Evolutionary conservation across 352 stramenopile species (phyloP).

Genomic region (Pythium oligandrum): DNA sequence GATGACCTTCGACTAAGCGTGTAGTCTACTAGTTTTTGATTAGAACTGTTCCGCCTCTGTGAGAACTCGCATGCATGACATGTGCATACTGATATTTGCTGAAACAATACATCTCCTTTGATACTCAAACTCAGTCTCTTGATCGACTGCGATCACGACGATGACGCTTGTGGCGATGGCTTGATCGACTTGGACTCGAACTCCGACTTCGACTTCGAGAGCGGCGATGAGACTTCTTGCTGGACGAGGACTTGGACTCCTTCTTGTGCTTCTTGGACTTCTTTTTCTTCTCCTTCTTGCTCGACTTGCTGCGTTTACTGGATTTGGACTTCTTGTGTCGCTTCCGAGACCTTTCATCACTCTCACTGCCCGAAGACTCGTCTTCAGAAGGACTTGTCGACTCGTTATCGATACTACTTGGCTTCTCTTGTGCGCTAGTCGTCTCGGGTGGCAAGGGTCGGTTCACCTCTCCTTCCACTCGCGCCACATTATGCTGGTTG

Average conservation of each 20-base stretch:
- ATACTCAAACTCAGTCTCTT: not conserved
- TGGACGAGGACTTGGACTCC: slow-evolving; percentile 2
- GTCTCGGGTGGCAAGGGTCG: no score
- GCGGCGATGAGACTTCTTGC: not conserved
- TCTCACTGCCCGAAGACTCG: slow-evolving; percentile 1
- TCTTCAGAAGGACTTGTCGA: slow-evolving; percentile 1
- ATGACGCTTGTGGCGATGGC: not conserved
- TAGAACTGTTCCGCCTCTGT: not conserved
- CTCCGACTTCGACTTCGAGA: slow-evolving; percentile 6
- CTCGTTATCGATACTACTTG: no score
- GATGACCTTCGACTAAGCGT: slow-evolving; percentile 94
- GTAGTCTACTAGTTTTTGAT: slow-evolving; percentile 3
- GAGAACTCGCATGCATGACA: no score
- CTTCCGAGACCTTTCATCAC: not conserved
- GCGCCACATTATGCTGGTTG: no score
- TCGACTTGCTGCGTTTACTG: slow-evolving; percentile 1
- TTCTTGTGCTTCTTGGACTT: slow-evolving; percentile 7
- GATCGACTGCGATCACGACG: not conserved
- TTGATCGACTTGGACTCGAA: not conserved
- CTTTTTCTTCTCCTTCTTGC: slow-evolving; percentile 15
- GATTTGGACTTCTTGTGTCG: not conserved
- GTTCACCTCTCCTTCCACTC: no score
- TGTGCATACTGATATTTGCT: no score
- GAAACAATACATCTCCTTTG: not conserved
- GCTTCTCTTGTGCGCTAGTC: no score